These are phyloP conservation scores for Ceratobasidium sp. DNA, from an alignment of 1,284 basidiomycete species.

Conservation along the genomic window DNA sequence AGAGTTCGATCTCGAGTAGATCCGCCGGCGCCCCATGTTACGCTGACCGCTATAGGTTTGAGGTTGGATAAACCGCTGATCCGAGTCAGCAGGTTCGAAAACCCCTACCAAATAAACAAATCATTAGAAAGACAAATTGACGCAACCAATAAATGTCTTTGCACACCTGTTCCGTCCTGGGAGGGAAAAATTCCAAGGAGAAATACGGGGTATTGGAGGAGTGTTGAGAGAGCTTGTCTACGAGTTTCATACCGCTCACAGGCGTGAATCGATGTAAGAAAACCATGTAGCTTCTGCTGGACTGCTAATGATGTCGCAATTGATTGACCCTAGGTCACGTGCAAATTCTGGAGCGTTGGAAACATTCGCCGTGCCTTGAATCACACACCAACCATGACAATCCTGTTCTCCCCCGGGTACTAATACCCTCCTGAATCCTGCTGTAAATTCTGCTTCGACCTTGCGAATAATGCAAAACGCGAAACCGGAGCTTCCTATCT, in stretches of 20 bases:
- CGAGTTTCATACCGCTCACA: constrained; percentile 72
- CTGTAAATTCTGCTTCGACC: too few species aligned
- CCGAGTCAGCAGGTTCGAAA: constrained; percentile 86
- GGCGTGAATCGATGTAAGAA: constrained; percentile 24
- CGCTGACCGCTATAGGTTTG: constrained; percentile 83
- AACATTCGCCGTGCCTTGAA: too few species aligned
- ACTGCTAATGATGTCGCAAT: neutral
- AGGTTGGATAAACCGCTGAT: constrained; percentile 79
- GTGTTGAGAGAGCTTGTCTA: constrained; percentile 71
- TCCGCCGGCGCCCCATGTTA: constrained; percentile 98
- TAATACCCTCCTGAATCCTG: too few species aligned
- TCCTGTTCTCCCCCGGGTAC: too few species aligned
- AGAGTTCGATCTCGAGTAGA: constrained; percentile 90
- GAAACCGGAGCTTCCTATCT: too few species aligned
- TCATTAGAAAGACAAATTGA: neutral
- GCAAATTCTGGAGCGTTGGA: neutral
- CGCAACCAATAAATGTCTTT: constrained; percentile 43
- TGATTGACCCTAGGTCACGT: constrained; percentile 9
- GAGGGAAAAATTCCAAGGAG: constrained; percentile 96
- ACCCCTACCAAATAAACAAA: constrained; percentile 68
- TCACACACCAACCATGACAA: too few species aligned
- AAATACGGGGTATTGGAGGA: constrained; percentile 74
- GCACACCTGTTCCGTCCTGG: constrained; percentile 85
- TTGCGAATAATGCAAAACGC: too few species aligned
- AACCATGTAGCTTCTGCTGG: constrained; percentile 7